Percentiles rank a stretch among this genome's conserved stretches.
phyloP scores from a whole-genome alignment of 2,329 filamentous ascomycete species.

The Fusarium veterinarium region DNA sequence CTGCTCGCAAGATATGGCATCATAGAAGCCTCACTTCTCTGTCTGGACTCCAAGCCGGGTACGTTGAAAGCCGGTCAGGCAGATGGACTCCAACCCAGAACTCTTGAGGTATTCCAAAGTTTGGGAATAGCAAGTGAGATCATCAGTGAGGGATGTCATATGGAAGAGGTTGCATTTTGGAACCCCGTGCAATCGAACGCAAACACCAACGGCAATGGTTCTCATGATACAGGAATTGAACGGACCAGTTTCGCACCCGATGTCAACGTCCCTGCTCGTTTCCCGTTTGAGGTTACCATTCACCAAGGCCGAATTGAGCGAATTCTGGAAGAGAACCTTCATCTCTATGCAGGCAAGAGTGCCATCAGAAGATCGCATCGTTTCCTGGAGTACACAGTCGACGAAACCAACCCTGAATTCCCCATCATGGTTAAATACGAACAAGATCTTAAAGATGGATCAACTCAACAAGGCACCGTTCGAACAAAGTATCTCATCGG shows the following conservation, averaged over 20 bases:
- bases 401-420: neutral
- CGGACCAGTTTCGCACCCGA: slow-evolving; percentile 12
- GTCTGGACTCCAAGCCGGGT: slow-evolving; percentile 9
- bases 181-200: neutral
- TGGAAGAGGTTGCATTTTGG: slow-evolving; percentile 26
- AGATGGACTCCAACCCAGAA: slow-evolving; percentile 19
- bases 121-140: slow-evolving; percentile 16
- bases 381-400: slow-evolving; percentile 14
- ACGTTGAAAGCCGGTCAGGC: slow-evolving; percentile 17
- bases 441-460: neutral
- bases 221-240: neutral
- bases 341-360: neutral
- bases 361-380: slow-evolving; percentile 3
- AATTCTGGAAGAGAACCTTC: slow-evolving; percentile 18
- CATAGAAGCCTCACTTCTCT: neutral
- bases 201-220: neutral
- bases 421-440: slow-evolving; percentile 2
- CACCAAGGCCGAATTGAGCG: slow-evolving; percentile 22
- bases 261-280: slow-evolving; percentile 12
- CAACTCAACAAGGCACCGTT: neutral
- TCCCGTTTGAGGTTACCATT: slow-evolving; percentile 9
- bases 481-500: slow-evolving; percentile 17
- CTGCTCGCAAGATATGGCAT: slow-evolving; percentile 12
- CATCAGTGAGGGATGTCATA: slow-evolving; percentile 16
- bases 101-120: slow-evolving; percentile 18